Evolutionary conservation across 371 early-diverging fungal genomes (phyloP), one percentile per base, ranked within the genome.

Genomic region (Capniomyces stellatus): DNA sequence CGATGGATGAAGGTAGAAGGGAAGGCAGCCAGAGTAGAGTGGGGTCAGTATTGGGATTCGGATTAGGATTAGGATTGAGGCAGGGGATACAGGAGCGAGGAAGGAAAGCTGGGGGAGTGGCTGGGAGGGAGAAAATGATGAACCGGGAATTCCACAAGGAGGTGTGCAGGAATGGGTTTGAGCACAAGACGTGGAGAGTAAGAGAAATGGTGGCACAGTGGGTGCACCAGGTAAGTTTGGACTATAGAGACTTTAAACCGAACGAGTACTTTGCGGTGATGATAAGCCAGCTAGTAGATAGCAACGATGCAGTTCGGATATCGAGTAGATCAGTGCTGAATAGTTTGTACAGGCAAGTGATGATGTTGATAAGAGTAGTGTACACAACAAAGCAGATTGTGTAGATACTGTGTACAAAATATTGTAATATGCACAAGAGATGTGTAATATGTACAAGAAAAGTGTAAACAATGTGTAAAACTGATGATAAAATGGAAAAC

Each of bases 161-260:
- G 15, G 54, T 68, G 18, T 58, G 58, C 41, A 21, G 58, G 29
- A 58, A 47, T 24, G 69, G 67, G 8, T 64, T 68, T 29, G 56
- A 39, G 1, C 70, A 68, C 46, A 69, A 64, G 44, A 68, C 61
- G 13, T 63, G 59, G 59, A 43, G 69, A n/a, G 70, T 68, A 31
- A 60, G 69, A 12, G 69, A 68, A 52, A 68, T 68, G 69, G 41
- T 50, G 8, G 53, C 62, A 8, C 63, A 67, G 15, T 67, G 67
- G 67, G 47, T 67, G 22, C 35, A 30, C 35, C 4, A 51, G 3
- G 23, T 39, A 51, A 51, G 12, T 13, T 2, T 30, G n/a, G 56
- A 62, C 47, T 61, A 60, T 41, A 51, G 61, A 1, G 54, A 31
- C 8, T 69, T 70, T 29, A 61, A 62, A 0, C 61, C 59, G 0